These are phyloP conservation scores for Starmerella potacharoeniae DNA, from an alignment of 805 yeast species.

Conservation along the genomic window DNA sequence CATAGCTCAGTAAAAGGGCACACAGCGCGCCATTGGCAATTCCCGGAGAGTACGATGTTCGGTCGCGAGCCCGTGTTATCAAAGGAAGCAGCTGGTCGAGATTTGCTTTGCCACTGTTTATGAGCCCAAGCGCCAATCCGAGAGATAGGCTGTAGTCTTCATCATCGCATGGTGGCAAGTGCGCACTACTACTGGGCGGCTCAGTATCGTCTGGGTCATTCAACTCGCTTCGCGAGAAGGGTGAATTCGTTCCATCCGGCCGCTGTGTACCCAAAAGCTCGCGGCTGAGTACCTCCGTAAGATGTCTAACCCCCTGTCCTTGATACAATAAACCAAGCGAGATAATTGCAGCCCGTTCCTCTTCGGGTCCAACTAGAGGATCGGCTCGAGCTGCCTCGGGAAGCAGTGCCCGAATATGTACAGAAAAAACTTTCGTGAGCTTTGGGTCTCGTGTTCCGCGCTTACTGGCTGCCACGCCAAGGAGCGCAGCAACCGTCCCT, in stretches of 20 bases:
- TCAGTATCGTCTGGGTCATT: not conserved
- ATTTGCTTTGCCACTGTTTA: conserved; percentile 53
- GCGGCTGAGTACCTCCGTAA: conserved; percentile 66
- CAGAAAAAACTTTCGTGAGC: conserved; percentile 79
- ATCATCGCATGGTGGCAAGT: conserved; percentile 45
- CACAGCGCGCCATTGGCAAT: conserved; percentile 48
- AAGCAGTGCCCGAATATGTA: conserved; percentile 80
- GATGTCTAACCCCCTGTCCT: conserved; percentile 68
- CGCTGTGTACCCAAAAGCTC: conserved; percentile 37
- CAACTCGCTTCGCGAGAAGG: not conserved
- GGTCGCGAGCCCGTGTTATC: conserved; percentile 29
- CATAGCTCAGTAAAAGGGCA: conserved; percentile 62
- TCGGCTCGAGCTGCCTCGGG: conserved; percentile 65
- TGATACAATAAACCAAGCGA: conserved; percentile 81
- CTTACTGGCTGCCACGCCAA: conserved; percentile 89
- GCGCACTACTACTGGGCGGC: not conserved
- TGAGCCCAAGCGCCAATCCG: conserved; percentile 76
- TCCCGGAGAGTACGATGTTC: conserved; percentile 4
- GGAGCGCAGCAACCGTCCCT: conserved; percentile 73
- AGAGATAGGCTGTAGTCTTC: conserved; percentile 26
- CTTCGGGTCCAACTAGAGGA: conserved; percentile 66
- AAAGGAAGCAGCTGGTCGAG: conserved; percentile 47
- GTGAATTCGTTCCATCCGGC: not conserved
- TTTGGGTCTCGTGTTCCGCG: conserved; percentile 75
- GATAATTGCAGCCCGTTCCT: conserved; percentile 83